Conservation (phyloP, 345 rosid genomes). For the Salix suchowensis region DNA sequence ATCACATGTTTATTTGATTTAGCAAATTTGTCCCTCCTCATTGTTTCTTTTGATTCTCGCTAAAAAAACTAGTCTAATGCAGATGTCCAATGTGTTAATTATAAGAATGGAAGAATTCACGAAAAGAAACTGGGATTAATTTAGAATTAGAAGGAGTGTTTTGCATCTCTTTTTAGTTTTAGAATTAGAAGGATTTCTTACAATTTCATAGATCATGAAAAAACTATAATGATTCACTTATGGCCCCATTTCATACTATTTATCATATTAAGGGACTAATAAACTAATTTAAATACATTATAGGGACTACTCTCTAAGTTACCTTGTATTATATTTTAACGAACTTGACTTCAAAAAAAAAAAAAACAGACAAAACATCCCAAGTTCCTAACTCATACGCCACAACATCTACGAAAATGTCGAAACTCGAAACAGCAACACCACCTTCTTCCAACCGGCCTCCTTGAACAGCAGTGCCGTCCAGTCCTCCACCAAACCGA, state of each 20-base stretch:
- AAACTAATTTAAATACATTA: not conserved
- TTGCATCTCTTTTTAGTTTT: too few species aligned
- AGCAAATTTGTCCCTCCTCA: too few species aligned
- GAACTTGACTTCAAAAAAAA: not conserved
- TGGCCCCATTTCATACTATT: not conserved
- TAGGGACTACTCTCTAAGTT: not conserved
- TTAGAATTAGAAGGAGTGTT: too few species aligned
- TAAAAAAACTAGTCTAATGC: too few species aligned
- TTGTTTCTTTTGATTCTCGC: too few species aligned
- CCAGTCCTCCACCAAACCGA: conserved; percentile 66
- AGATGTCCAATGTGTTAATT: too few species aligned
- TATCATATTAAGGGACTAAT: not conserved
- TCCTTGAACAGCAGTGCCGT: conserved; percentile 62
- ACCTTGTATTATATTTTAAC: not conserved
- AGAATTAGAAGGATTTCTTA: not conserved
- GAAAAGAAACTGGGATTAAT: too few species aligned
- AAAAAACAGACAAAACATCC: not conserved
- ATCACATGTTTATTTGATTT: too few species aligned
- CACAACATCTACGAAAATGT: conserved; percentile 1
- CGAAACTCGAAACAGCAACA: not conserved
- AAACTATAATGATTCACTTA: not conserved
- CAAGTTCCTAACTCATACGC: not conserved
- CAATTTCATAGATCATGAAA: not conserved
- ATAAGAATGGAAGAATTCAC: too few species aligned
- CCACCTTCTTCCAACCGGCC: conserved; percentile 26